phyloP scores from a whole-genome alignment of 192 early-diverging fungal species.

The Dispira simplex region DNA sequence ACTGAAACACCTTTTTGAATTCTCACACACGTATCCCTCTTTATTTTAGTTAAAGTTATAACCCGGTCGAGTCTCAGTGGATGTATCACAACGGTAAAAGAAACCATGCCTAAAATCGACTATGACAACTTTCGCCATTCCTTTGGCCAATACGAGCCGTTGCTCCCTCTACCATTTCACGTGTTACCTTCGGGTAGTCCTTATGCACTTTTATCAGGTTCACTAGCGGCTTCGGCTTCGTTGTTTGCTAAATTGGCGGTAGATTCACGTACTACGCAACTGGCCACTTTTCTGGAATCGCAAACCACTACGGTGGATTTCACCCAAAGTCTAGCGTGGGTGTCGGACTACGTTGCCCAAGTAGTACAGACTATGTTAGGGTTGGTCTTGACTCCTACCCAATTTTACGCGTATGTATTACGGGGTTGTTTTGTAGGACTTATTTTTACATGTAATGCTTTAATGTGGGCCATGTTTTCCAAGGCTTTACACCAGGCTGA shows the following conservation, averaged over 20 bases:
- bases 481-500: conserved; percentile 59
- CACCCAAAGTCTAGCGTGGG: conserved; percentile 8
- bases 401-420: conserved; percentile 12
- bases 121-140: conserved; percentile 3
- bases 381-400: not conserved
- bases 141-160: not conserved
- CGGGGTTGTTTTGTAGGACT: conserved; percentile 35
- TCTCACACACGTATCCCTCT: too few species aligned
- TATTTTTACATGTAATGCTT: conserved; percentile 53
- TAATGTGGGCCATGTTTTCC: conserved; percentile 84
- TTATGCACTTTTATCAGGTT: conserved; percentile 32
- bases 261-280: conserved; percentile 28
- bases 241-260: conserved; percentile 69
- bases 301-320: too few species aligned
- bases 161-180: not conserved
- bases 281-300: conserved; percentile 17
- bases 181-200: not conserved
- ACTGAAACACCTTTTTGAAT: too few species aligned
- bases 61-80: too few species aligned
- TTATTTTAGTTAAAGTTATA: too few species aligned
- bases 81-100: too few species aligned
- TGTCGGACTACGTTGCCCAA: conserved; percentile 11
- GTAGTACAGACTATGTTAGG: not conserved
- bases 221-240: conserved; percentile 59
- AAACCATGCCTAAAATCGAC: conserved; percentile 6